Percentiles rank a stretch among this genome's conserved stretches.
Evolutionary conservation across 129 eudicot genomes (phyloP).

Genomic region (Ambrosia trifida): DNA sequence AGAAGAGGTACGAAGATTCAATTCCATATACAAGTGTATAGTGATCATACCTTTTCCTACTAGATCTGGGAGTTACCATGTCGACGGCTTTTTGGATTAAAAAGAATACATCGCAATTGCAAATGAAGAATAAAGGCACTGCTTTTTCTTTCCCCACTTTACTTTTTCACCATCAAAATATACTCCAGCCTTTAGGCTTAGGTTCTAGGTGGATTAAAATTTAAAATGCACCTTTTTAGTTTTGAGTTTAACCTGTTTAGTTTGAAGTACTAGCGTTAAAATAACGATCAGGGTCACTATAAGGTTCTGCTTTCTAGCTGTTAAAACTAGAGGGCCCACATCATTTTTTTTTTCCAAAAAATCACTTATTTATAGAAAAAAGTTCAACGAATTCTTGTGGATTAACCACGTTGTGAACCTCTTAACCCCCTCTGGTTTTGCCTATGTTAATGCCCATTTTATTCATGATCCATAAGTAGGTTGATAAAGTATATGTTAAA

Average conservation of each 20-base stretch:
- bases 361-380: no score
- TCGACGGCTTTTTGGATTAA: constrained; percentile 17
- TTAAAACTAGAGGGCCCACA: no score
- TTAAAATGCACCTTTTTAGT: constrained; percentile 12
- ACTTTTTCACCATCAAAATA: constrained; percentile 18
- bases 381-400: no score
- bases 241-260: not conserved
- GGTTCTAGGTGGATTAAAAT: constrained; percentile 16
- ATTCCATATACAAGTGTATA: constrained; percentile 16
- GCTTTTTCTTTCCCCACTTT: constrained; percentile 29
- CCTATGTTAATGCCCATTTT: no score
- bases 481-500: no score
- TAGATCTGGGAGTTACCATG: constrained; percentile 34
- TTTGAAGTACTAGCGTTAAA: not conserved
- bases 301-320: no score
- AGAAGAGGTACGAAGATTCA: constrained; percentile 30
- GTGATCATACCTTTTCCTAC: constrained; percentile 17
- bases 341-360: no score
- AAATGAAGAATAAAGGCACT: constrained; percentile 36
- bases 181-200: constrained; percentile 11
- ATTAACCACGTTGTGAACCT: no score
- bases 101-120: constrained; percentile 29
- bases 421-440: no score
- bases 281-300: no score
- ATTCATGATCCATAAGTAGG: no score